Conservation (phyloP, 257 asterid species). For the Solanum microdontum region DNA sequence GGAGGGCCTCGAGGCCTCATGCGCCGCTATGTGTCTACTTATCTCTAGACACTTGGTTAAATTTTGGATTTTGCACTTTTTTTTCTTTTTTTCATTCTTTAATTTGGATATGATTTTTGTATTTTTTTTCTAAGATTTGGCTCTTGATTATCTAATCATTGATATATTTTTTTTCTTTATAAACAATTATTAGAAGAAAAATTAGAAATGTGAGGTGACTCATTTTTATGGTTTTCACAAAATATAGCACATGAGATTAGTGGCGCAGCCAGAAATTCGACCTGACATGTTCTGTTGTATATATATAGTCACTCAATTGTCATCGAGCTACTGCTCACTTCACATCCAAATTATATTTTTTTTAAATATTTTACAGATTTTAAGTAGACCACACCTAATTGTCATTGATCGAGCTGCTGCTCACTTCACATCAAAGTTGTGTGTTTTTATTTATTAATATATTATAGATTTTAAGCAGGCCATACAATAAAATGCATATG, state of each 20-base stretch:
- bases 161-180: not conserved
- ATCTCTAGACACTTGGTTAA: not conserved
- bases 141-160: conserved; percentile 14
- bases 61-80: not conserved
- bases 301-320: too few relatives aligned
- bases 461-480: too few relatives aligned
- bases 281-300: too few relatives aligned
- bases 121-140: not conserved
- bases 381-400: too few relatives aligned
- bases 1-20: conserved; percentile 5
- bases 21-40: conserved; percentile 17
- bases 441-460: too few relatives aligned
- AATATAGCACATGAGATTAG: not conserved
- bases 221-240: not conserved
- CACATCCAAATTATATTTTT: too few relatives aligned
- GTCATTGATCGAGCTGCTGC: too few relatives aligned
- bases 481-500: not conserved
- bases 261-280: fast-evolving
- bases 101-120: not conserved
- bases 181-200: not conserved
- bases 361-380: too few relatives aligned
- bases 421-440: too few relatives aligned
- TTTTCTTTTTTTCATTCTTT: not conserved
- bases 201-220: not conserved
- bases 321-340: not conserved